These are phyloP conservation scores for Acanthamoeba triangularis DNA, from an alignment of 208 protist genomes.

Conservation along the genomic window DNA sequence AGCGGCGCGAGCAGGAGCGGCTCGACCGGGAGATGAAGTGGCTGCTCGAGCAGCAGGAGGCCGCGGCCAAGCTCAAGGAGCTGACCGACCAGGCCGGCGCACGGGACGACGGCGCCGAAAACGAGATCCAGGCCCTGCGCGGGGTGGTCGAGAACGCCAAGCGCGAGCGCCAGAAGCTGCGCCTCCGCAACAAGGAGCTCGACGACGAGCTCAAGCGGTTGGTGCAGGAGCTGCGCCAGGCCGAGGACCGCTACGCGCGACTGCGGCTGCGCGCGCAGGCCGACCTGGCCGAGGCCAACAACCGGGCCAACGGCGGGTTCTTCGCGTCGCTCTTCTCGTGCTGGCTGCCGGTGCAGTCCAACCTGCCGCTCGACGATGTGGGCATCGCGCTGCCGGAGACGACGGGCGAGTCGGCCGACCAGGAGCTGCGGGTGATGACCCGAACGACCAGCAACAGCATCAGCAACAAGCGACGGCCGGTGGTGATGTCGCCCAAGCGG, in stretches of 20 bases:
- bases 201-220: neutral
- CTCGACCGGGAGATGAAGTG: slow-evolving; percentile 35
- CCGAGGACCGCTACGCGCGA: neutral
- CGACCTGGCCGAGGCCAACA: neutral
- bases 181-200: slow-evolving; percentile 25
- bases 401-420: neutral
- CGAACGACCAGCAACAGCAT: neutral
- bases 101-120: neutral
- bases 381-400: slow-evolving; percentile 4
- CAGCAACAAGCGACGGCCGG: neutral
- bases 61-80: neutral
- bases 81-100: neutral
- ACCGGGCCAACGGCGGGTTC: neutral
- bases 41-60: slow-evolving; percentile 1
- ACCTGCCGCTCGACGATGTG: neutral
- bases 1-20: neutral
- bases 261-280: neutral
- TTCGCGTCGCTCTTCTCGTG: slow-evolving; percentile 2
- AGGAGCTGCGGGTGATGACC: neutral
- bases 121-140: neutral
- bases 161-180: neutral
- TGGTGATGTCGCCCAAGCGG: neutral
- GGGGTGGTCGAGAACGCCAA: neutral
- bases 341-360: neutral
- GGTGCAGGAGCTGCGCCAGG: slow-evolving; percentile 20